Evolutionary conservation across 2,329 filamentous ascomycete species (phyloP), one percentile per base, ranked within the genome.

Genomic region (Arthrobotrys iridis): DNA sequence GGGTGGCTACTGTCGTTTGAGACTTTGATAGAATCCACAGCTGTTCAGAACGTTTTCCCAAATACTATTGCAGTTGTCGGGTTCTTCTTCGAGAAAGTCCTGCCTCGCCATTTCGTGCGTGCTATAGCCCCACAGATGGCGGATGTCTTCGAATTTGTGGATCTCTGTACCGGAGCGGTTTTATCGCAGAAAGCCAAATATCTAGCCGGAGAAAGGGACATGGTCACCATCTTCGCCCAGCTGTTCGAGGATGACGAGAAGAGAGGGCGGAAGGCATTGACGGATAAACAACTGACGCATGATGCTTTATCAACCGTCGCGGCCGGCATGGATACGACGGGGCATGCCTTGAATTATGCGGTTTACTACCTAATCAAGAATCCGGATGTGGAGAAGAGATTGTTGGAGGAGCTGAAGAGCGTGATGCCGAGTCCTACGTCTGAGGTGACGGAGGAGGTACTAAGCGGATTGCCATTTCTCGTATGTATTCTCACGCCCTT

Each of bases 291-390:
- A 10, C 33, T 76, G 7, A 50, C 22, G 2, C 43, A 65, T 15
- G 72, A 76, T 30, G 72, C 72, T 4, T 5, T 76, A 26, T 48
- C 68, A 2, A 76, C 65, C 4, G 64, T 76, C 1, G 58, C 72
- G 3, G 72, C 72, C 11, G 72, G 72, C 18, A 76, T 76, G 72
- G 72, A 76, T 60, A 76, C 72, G n/a, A 76, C 72, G 15, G 72
- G 72, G 0, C 72, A 76, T 40, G 55, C 72, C 3, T 40, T 76
- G n/a, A 76, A 40, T 3, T 43, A 70, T 8, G 72, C 72, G 2
- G 35, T 60, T 8, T 76, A 43, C 30, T 45, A 76, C 22, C n/a
- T 76, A 4, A 15, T 70, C 1, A 76, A 76, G 50, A 52, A 76
- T 24, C 72, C 63, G 4, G 57, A 70, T 6, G 28, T 64, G 6